Percentiles rank a stretch among this genome's conserved stretches.
Conservation (phyloP, 108 stramenopile genomes). For the Skeletonema menzelii region DNA sequence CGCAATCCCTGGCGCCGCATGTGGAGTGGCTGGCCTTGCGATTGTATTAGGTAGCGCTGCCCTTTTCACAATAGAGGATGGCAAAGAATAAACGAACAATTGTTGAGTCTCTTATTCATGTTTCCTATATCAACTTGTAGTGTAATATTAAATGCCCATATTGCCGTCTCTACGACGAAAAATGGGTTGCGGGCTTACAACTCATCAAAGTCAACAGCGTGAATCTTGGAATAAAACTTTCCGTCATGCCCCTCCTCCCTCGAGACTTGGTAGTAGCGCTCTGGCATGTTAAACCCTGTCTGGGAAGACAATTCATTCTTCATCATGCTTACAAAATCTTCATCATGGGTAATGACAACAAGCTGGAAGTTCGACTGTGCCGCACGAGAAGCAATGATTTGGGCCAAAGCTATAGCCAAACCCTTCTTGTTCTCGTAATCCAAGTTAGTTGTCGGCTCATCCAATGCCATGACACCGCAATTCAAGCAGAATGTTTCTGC, state of each 20-base stretch:
- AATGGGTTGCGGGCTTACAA: slow-evolving; percentile 25
- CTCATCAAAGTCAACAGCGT: slow-evolving; percentile 83
- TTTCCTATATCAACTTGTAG: neutral
- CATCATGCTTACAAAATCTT: slow-evolving; percentile 97
- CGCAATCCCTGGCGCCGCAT: slow-evolving; percentile 25
- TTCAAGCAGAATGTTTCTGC: slow-evolving; percentile 98
- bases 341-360: slow-evolving; percentile 98
- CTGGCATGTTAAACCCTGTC: slow-evolving; percentile 92
- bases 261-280: slow-evolving; percentile 90
- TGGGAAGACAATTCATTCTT: slow-evolving; percentile 84
- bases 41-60: slow-evolving; percentile 31
- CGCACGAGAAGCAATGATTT: slow-evolving; percentile 89
- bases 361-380: slow-evolving; percentile 97
- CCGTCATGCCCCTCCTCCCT: slow-evolving; percentile 86
- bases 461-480: slow-evolving; percentile 95
- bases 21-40: slow-evolving; percentile 29
- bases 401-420: slow-evolving; percentile 92
- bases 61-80: neutral
- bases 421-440: slow-evolving; percentile 94
- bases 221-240: slow-evolving; percentile 82
- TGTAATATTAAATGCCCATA: neutral
- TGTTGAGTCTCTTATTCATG: neutral
- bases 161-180: neutral
- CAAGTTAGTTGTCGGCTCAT: slow-evolving; percentile 97
- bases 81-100: neutral